These are phyloP conservation scores for Mycena maculata DNA, from an alignment of 768 basidiomycete species.

Conservation along the genomic window DNA sequence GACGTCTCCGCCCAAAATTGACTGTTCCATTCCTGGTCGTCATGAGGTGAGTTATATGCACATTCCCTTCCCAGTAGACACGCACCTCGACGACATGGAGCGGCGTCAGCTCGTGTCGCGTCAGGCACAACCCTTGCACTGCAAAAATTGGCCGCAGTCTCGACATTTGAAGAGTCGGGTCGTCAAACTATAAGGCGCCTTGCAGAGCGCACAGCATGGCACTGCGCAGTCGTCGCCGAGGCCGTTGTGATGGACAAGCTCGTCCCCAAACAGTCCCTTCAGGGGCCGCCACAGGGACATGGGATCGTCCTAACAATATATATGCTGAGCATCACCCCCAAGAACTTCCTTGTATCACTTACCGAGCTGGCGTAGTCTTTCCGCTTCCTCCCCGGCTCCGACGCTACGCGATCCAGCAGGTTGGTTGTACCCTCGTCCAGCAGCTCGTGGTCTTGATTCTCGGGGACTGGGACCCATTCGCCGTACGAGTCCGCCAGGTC, in stretches of 20 bases:
- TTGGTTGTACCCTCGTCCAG: neutral
- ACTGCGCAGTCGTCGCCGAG: neutral
- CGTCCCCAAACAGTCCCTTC: neutral
- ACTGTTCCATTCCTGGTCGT: conserved; percentile 28
- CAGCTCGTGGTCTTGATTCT: neutral
- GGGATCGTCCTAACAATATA: neutral
- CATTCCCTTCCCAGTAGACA: no score
- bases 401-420: no score
- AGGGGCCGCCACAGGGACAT: neutral
- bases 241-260: conserved; percentile 17
- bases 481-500: neutral
- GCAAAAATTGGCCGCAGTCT: conserved; percentile 14
- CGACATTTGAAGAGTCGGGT: conserved; percentile 13
- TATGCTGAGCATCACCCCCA: neutral
- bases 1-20: conserved; percentile 16
- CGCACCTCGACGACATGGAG: conserved; percentile 10
- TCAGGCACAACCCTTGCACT: conserved; percentile 16
- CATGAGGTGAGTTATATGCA: no score
- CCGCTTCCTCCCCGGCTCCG: neutral
- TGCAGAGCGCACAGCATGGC: neutral
- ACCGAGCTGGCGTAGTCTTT: neutral
- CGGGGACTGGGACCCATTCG: neutral
- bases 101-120: neutral
- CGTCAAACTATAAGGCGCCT: no score
- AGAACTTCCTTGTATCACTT: neutral